Base-by-base conservation (phyloP, 306 rosid species). In the Cucumis hystrix region DNA sequence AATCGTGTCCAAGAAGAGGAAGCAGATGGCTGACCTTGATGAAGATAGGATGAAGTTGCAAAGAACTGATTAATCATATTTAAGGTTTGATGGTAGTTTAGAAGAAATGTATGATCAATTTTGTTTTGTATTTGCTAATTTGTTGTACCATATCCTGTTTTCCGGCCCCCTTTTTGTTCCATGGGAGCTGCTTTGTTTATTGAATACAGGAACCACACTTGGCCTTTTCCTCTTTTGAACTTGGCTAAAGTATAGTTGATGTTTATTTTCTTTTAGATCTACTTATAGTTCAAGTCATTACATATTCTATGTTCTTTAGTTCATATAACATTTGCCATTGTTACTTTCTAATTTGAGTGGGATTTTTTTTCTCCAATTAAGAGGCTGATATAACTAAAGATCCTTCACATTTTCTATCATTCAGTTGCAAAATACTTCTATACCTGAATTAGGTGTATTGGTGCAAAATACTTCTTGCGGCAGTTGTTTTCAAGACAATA, bases 1-100 rank as follows among this genome's bases (percentile, higher is more conserved):
- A 10, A 66, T 69, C 41, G 58, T 85, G 69, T 86, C 96, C 60
- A 91, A 78, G 87, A 91, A 96, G 87, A 89, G 99, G 90, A 96
- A 91, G 79, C 81, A 73, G 47, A 6, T 51, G 73, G 84, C 84
- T 6, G 45, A 80, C 61, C 80, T 79, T 57, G 97, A 87, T 64
- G 98, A 89, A 73, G 87, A 84, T 18, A 86, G 71, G 11, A 82
- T 86, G 87, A 87, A 80, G 82, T 89, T 91, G 79, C 51, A 76
- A 78, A 88, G 86, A 55, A 70, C 75, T 63, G 43, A 86, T 65
- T 76, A 85, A 86, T 76, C 59, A 33, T 35, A 40, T 58, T 28
- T 8, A 57, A 74, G 56, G 54, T 57, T 57, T 35, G 18, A 30
- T 21, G 6, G 8, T 25, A 37, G 6, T 33, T 68, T 39, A 12